Base-by-base conservation (phyloP, 2,329 filamentous ascomycete genomes). In the Chalaropsis ovoidea region DNA sequence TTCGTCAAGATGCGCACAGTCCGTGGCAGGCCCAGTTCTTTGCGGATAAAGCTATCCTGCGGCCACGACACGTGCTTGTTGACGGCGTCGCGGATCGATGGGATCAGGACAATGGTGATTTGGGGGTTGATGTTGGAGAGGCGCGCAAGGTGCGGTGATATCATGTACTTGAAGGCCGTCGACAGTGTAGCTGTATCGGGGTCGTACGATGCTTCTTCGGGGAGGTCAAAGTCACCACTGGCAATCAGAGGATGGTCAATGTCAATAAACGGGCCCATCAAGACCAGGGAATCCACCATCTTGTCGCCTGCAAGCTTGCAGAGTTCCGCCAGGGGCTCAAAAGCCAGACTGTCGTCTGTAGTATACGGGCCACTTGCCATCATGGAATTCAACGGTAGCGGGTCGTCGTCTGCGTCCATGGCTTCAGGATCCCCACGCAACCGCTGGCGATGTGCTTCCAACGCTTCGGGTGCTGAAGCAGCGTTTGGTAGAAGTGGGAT, bases 301-400 rank as follows among this genome's bases (percentile, higher is more conserved):
- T 81, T 83, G 69, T 90, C 85, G 17, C 85, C 85, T 8, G 92
- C 91, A 71, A 87, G 86, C 70, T 82, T 82, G 73, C 93, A 93
- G 17, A 99, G 81, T 39, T 89, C 85, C 71, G 91, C 86, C 1
- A 99, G 78, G 7, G 93, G 88, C 71, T 95, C 89, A 72, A 92
- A 99, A 69, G 91, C 88, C 58, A 99, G 85, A 72, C 95, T 95
- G 71, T 93, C 89, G 70, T 97, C 92, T 2, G 91, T 85, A 0
- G 92, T 96, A 75, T 95, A 99, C 0, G 94, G 94, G 0, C 94
- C 94, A 0, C 90, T 84, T 1, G 88, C 90, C 67, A 93, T 81
- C 45, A 96, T 75, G 62, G 95, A 78, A 70, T 82, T 91, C 19
- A 97, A 76, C 0, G 93, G 91, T 8, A 84, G 78, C 7, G 68